Evolutionary conservation across 305 asterid species (phyloP).

Genomic region (Solanum hybrid): DNA sequence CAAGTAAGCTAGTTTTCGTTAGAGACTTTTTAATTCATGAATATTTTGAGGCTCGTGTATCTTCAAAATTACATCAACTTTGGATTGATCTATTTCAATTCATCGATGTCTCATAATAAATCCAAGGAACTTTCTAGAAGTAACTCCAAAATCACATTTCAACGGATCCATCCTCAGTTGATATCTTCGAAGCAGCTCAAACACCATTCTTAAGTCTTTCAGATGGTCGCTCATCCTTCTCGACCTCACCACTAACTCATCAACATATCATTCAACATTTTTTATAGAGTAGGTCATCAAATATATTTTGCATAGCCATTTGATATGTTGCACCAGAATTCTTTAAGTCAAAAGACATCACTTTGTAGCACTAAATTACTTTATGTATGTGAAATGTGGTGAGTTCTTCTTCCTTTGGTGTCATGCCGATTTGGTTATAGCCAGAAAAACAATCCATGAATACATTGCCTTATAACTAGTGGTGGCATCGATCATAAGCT

Average conservation of each 20-base stretch:
- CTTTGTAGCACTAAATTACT: not conserved
- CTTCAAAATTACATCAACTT: no score
- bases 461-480: not conserved
- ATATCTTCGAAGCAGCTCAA: not conserved
- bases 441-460: no score
- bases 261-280: not conserved
- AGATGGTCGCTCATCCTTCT: not conserved
- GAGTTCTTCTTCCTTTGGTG: not conserved
- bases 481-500: not conserved
- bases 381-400: not conserved
- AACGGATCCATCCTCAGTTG: not conserved
- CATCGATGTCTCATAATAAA: not conserved
- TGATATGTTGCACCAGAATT: not conserved
- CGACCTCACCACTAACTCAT: not conserved
- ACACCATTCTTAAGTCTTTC: not conserved
- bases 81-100: not conserved
- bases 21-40: not conserved
- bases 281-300: no score
- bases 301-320: not conserved
- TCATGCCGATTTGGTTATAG: no score
- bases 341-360: no score
- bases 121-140: not conserved
- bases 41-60: not conserved
- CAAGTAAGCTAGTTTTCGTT: not conserved
- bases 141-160: not conserved